These are phyloP conservation scores for Nannochloropsis limnetica DNA, from an alignment of 352 stramenopile species.

Conservation along the genomic window DNA sequence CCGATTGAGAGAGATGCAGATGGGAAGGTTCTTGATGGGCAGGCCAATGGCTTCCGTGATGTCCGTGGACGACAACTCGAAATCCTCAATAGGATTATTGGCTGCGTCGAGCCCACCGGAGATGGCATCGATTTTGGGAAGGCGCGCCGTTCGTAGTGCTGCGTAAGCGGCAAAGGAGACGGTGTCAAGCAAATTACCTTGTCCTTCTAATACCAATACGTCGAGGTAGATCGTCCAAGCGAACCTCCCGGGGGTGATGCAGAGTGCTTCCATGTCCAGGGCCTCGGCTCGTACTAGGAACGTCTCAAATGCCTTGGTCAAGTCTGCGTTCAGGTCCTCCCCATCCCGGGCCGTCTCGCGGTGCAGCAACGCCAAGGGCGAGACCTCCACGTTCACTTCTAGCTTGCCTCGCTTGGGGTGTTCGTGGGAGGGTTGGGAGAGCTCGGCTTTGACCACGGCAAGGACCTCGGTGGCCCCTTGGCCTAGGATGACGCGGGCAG, in stretches of 20 bases:
- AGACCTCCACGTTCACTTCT: slow-evolving; percentile 16
- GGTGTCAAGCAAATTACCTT: slow-evolving; percentile 12
- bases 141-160: background rate
- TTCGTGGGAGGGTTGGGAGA: slow-evolving; percentile 21
- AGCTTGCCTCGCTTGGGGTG: slow-evolving; percentile 9
- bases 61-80: slow-evolving; percentile 23
- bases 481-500: background rate
- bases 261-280: slow-evolving; percentile 17
- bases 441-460: slow-evolving; percentile 10
- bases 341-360: slow-evolving; percentile 7
- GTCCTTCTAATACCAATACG: background rate
- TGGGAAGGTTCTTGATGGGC: slow-evolving; percentile 5
- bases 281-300: background rate
- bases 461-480: slow-evolving; percentile 2
- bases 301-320: slow-evolving; percentile 26
- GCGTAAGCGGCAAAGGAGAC: slow-evolving; percentile 8
- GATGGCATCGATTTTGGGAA: background rate
- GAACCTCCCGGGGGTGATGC: background rate
- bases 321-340: slow-evolving; percentile 8
- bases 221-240: background rate
- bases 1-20: slow-evolving; percentile 23
- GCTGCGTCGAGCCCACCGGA: background rate
- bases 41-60: background rate
- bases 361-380: slow-evolving; percentile 17
- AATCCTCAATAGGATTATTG: slow-evolving; percentile 6